phyloP scores from a whole-genome alignment of 1,139 yeast species.

The Kurtzmaniella quercitrusa region DNA sequence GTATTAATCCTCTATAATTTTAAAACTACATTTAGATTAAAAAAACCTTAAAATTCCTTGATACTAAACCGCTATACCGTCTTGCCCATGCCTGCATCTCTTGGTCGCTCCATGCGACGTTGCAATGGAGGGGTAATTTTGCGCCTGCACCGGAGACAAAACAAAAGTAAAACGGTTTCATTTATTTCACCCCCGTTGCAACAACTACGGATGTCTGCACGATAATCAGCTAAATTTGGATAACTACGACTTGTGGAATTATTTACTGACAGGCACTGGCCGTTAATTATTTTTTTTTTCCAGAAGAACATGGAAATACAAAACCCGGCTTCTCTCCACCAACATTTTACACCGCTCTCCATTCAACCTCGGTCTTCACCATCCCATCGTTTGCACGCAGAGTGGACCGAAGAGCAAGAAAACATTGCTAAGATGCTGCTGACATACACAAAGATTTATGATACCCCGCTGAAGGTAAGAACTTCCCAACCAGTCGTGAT shows the following conservation, averaged over 20 bases:
- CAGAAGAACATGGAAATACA: constrained; percentile 4
- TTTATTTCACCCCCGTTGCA: neutral
- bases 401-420: constrained; percentile 29
- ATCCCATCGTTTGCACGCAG: constrained; percentile 26
- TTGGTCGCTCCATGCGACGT: neutral
- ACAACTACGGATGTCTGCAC: neutral
- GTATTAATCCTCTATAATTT: too few species aligned
- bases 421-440: constrained; percentile 11
- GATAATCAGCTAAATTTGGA: neutral
- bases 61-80: too few species aligned
- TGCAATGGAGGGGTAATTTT: constrained; percentile 3
- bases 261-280: neutral
- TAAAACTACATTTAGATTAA: too few species aligned
- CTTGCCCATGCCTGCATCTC: neutral
- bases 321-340: neutral
- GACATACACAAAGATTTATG: constrained; percentile 7
- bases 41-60: too few species aligned
- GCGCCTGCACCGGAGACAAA: neutral
- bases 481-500: neutral
- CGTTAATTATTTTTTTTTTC: neutral
- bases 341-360: constrained; percentile 5
- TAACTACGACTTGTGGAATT: neutral
- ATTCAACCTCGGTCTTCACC: constrained; percentile 16
- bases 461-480: constrained; percentile 9
- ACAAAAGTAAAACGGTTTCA: neutral